phyloP scores from a whole-genome alignment of 441 rosid species.

The Cnidoscolus chayamansa region DNA sequence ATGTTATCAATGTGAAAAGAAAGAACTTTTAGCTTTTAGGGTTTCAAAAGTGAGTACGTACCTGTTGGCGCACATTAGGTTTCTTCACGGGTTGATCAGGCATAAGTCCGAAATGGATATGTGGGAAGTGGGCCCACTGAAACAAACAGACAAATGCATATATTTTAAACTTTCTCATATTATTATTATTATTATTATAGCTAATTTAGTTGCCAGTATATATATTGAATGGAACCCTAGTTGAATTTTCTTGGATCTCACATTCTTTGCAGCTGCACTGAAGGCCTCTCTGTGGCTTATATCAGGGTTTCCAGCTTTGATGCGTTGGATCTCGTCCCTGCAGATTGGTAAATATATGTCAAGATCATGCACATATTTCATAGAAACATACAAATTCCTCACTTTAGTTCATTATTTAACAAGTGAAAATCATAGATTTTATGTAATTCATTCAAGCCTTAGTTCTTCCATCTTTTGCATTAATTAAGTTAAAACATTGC shows the following conservation, averaged over 20 bases:
- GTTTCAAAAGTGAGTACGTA: slow-evolving; percentile 29
- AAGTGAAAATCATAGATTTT: not conserved
- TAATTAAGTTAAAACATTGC: slow-evolving; percentile 20
- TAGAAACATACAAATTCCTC: not conserved
- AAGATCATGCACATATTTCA: not conserved
- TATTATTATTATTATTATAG: too few relatives aligned
- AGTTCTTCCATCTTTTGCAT: too few relatives aligned
- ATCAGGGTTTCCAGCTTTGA: slow-evolving; percentile 93
- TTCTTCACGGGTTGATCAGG: slow-evolving; percentile 99
- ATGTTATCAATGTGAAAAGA: not conserved
- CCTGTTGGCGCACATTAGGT: slow-evolving; percentile 71
- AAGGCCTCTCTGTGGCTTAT: slow-evolving; percentile 98
- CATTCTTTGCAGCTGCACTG: slow-evolving; percentile 97
- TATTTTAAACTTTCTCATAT: too few relatives aligned
- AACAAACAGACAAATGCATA: slow-evolving; percentile 8
- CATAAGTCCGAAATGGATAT: slow-evolving; percentile 95
- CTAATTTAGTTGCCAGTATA: too few relatives aligned
- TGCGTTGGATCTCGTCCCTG: slow-evolving; percentile 98
- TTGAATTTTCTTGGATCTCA: slow-evolving; percentile 35
- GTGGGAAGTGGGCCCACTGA: slow-evolving; percentile 99
- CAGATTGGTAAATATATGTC: slow-evolving; percentile 15
- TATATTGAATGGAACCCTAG: slow-evolving; percentile 13
- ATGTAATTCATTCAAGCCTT: not conserved
- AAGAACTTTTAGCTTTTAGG: slow-evolving; percentile 5
- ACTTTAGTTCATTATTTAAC: not conserved